Base-by-base conservation (phyloP, 345 rosid genomes). In the Sonneratia caseolaris region DNA sequence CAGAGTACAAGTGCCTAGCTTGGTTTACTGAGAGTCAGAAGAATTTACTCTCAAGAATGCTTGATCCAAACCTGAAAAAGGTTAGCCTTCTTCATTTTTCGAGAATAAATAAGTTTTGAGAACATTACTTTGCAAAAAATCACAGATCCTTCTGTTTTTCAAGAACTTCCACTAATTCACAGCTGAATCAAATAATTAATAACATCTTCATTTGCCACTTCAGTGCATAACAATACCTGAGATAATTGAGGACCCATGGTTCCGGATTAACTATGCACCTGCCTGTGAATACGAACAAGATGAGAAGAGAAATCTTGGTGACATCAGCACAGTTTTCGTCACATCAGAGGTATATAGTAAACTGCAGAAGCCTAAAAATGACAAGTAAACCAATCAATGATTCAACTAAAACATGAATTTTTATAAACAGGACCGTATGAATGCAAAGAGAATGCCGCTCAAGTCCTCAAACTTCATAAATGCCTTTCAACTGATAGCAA, bases 401-500 rank as follows among this genome's bases (percentile, higher is more conserved):
- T 73, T 42, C 53, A 36, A 66, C 80, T 37, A 73, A 72, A 43
- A 4, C 56, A 24, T 57, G 71, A 69, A 70, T 76, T 68, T 74
- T 64, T 78, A 36, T 76, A 72, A 55, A 72, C 89, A 93, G 98
- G 97, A 62, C 19, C 12, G 84, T 10, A 75, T 82, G 71, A 64
- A 66, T 0, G 37, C 73, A 49, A 88, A 83, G 80, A 75, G 72
- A 76, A 79, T 77, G 71, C 81, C 76, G 67, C 80, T 74, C 4
- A 81, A 75, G 45, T 81, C 91, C 66, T 76, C 96, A 35, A 90
- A 81, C 72, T 94, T 87, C 79, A 87, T 94, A 78, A 91, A 90
- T 76, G 98, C 97, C 55, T 94, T 94, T 75, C 87, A 90, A 72
- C 76, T 91, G 81, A 91, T 91, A 81, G 97, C 96, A 47, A 94